Evolutionary conservation across 2,329 filamentous ascomycete species (phyloP).

Genomic region (Biscogniauxia marginata): DNA sequence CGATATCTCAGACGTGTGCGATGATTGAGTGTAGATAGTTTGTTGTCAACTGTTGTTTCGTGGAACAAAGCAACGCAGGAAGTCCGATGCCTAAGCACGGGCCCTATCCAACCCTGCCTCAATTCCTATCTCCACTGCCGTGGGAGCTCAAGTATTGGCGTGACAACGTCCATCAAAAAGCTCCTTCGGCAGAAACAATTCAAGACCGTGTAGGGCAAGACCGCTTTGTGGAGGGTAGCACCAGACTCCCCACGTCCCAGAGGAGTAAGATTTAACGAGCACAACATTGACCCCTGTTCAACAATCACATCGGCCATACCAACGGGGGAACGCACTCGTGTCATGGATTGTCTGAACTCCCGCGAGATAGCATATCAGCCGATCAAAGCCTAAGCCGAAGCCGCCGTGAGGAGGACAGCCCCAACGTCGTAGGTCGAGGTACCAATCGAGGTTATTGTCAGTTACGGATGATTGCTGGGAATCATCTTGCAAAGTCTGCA

Average conservation of each 20-base stretch:
- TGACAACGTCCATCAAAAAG: constrained; percentile 20
- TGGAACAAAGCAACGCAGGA: neutral
- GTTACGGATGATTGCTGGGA: constrained; percentile 26
- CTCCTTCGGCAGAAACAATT: constrained; percentile 23
- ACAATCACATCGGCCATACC: constrained; percentile 62
- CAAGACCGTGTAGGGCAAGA: constrained; percentile 17
- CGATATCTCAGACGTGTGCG: neutral
- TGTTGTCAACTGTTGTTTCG: neutral
- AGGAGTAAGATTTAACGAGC: constrained; percentile 41
- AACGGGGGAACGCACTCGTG: constrained; percentile 81
- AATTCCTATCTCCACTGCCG: neutral
- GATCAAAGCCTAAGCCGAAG: constrained; percentile 87
- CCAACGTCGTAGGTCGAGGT: constrained; percentile 82
- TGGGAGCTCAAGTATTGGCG: constrained; percentile 19
- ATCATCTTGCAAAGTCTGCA: constrained; percentile 20
- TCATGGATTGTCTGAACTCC: constrained; percentile 82
- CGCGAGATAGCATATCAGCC: constrained; percentile 78
- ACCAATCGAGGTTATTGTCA: constrained; percentile 67
- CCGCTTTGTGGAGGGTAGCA: constrained; percentile 29
- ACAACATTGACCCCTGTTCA: constrained; percentile 34
- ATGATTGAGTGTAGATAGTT: neutral
- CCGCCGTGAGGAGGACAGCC: constrained; percentile 91
- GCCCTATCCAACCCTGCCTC: neutral
- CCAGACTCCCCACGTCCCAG: constrained; percentile 34
- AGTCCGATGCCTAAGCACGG: neutral